Evolutionary conservation across 2,329 filamentous ascomycete genomes (phyloP).

Genomic region (Botrytis deweyae): DNA sequence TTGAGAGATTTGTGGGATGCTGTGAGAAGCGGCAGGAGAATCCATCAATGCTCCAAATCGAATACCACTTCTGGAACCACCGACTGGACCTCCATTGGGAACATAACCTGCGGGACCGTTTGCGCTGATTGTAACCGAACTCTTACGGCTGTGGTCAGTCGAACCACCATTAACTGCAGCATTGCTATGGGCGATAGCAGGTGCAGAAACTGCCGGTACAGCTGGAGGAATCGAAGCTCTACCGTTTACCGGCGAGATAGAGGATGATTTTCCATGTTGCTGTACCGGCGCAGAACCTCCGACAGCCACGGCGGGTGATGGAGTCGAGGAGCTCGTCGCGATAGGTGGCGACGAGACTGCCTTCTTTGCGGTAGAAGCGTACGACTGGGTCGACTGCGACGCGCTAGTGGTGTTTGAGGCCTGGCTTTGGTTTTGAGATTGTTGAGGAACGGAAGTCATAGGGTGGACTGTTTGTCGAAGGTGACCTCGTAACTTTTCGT

Average conservation of each 20-base stretch:
- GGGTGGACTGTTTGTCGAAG: constrained; percentile 31
- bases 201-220: constrained; percentile 58
- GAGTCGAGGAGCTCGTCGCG: constrained; percentile 57
- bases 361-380: constrained; percentile 69
- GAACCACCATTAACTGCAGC: constrained; percentile 67
- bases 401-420: constrained; percentile 57
- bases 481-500: constrained; percentile 24
- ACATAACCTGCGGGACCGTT: constrained; percentile 74
- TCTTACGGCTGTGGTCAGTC: constrained; percentile 77
- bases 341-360: constrained; percentile 59
- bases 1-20: constrained; percentile 57
- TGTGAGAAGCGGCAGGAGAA: constrained; percentile 65
- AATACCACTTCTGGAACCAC: constrained; percentile 62
- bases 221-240: constrained; percentile 69
- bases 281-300: constrained; percentile 53
- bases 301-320: constrained; percentile 55
- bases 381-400: constrained; percentile 57
- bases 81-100: constrained; percentile 71
- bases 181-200: constrained; percentile 62
- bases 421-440: constrained; percentile 42
- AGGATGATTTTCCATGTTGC: constrained; percentile 63
- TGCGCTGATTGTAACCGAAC: constrained; percentile 87
- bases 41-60: constrained; percentile 78
- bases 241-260: constrained; percentile 82
- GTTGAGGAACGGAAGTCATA: constrained; percentile 42